Evolutionary conservation across 2,329 filamentous ascomycete genomes (phyloP).

Genomic region (Curvularia sp.): DNA sequence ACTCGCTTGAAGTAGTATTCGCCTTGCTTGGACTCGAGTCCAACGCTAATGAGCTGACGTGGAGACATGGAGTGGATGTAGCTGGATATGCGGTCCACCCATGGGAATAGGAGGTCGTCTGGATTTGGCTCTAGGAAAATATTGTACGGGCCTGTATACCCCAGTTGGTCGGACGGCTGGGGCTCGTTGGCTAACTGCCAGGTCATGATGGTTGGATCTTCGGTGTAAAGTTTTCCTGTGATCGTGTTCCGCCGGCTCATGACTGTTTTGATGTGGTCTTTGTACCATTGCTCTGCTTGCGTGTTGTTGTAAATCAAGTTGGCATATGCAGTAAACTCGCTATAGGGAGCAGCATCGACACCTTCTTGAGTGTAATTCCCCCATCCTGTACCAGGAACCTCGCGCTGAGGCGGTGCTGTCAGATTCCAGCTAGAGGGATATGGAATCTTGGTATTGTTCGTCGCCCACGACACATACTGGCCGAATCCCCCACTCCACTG

Average conservation of each 20-base stretch:
- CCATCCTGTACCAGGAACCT: slow-evolving; percentile 47
- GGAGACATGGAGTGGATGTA: slow-evolving; percentile 49
- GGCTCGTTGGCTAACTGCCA: slow-evolving; percentile 53
- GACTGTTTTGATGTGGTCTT: slow-evolving; percentile 48
- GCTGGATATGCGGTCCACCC: slow-evolving; percentile 46
- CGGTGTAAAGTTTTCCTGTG: slow-evolving; percentile 46
- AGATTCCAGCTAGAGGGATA: slow-evolving; percentile 52
- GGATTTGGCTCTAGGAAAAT: slow-evolving; percentile 39
- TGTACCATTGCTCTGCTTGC: slow-evolving; percentile 47
- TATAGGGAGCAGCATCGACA: slow-evolving; percentile 44
- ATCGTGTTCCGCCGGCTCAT: slow-evolving; percentile 48
- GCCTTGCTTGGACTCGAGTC: slow-evolving; percentile 51
- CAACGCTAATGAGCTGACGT: slow-evolving; percentile 50
- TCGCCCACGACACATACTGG: slow-evolving; percentile 51
- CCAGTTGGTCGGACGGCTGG: slow-evolving; percentile 38
- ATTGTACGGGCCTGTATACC: slow-evolving; percentile 37
- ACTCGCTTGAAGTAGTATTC: slow-evolving; percentile 51
- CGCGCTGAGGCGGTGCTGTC: slow-evolving; percentile 45
- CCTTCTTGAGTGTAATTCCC: slow-evolving; percentile 49
- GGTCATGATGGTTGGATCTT: slow-evolving; percentile 52
- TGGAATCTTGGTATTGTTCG: slow-evolving; percentile 44
- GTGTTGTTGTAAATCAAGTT: slow-evolving; percentile 49
- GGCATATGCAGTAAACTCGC: slow-evolving; percentile 38
- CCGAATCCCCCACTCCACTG: slow-evolving; percentile 52
- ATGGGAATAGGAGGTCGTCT: slow-evolving; percentile 46